These are phyloP conservation scores for Limnomonas spitsbergensis DNA, from an alignment of 139 green algal species.

Conservation along the genomic window DNA sequence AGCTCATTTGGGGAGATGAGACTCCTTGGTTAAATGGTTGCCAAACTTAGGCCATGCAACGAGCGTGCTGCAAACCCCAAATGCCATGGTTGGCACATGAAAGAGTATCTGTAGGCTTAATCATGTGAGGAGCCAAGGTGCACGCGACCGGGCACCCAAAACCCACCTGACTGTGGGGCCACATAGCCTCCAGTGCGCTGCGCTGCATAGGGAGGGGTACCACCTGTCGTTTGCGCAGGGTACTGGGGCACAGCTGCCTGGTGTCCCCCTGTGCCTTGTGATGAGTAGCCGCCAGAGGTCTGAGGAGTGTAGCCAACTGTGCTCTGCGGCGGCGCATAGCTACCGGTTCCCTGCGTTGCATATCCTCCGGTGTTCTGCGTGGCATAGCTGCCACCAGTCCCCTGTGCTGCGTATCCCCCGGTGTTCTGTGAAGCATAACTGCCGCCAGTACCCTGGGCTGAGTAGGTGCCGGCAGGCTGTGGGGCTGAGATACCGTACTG, in stretches of 20 bases:
- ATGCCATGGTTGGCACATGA: too few species aligned
- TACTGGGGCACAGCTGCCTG: conserved; percentile 17
- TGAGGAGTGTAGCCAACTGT: neutral
- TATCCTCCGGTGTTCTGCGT: neutral
- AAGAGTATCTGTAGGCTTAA: too few species aligned
- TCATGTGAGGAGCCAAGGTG: too few species aligned
- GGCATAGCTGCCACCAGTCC: conserved; percentile 4
- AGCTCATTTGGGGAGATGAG: too few species aligned
- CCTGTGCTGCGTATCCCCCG: neutral
- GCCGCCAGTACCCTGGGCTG: neutral
- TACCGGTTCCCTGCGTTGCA: neutral
- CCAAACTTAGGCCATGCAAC: too few species aligned
- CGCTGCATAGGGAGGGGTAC: neutral
- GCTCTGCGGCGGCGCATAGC: neutral
- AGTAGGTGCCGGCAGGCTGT: neutral
- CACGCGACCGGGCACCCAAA: too few species aligned
- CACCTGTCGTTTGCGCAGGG: conserved; percentile 25
- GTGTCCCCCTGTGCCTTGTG: conserved; percentile 38
- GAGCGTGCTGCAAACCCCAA: too few species aligned
- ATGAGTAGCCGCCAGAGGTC: conserved; percentile 14
- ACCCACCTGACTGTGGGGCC: too few species aligned
- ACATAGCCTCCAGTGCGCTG: too few species aligned
- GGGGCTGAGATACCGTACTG: neutral
- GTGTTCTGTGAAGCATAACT: neutral
- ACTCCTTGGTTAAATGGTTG: too few species aligned